These are phyloP conservation scores for Diaporthe vaccinii DNA, from an alignment of 2,329 filamentous ascomycete genomes.

Conservation along the genomic window DNA sequence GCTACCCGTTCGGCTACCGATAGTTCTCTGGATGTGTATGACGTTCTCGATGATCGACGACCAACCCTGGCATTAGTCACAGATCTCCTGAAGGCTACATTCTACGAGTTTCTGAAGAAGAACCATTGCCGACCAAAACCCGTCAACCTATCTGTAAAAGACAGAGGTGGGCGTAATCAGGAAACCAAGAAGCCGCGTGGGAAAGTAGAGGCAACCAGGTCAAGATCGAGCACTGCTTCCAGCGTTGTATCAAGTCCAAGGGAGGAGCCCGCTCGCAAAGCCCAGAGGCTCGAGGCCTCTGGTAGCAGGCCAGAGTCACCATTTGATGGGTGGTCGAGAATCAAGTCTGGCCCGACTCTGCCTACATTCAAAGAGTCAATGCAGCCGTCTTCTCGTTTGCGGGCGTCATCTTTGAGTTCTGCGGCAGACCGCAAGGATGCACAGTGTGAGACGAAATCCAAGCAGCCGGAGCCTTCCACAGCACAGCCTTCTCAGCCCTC, in stretches of 20 bases:
- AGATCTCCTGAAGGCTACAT: constrained; percentile 76
- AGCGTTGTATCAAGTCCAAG: background rate
- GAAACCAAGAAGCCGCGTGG: background rate
- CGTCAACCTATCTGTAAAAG: constrained; percentile 12
- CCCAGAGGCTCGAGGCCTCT: background rate
- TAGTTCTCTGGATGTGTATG: constrained; percentile 49
- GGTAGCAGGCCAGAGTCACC: constrained; percentile 44
- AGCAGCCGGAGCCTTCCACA: background rate
- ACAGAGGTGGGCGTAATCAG: background rate
- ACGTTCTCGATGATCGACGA: constrained; percentile 60
- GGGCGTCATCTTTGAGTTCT: background rate
- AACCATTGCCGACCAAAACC: constrained; percentile 74
- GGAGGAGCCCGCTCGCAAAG: constrained; percentile 15
- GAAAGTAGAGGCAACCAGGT: background rate
- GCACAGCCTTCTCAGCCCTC: constrained; percentile 38
- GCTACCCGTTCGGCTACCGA: constrained; percentile 9
- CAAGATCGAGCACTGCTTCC: background rate
- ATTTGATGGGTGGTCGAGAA: constrained; percentile 56
- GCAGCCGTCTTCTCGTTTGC: constrained; percentile 31
- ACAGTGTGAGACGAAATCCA: background rate
- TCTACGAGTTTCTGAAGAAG: constrained; percentile 80
- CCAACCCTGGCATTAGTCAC: constrained; percentile 68
- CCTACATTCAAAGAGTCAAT: constrained; percentile 46
- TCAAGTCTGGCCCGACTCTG: constrained; percentile 45
- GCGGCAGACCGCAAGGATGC: background rate